phyloP scores from a whole-genome alignment of 2,329 filamentous ascomycete genomes.

The Pleurostoma richardsiae region DNA sequence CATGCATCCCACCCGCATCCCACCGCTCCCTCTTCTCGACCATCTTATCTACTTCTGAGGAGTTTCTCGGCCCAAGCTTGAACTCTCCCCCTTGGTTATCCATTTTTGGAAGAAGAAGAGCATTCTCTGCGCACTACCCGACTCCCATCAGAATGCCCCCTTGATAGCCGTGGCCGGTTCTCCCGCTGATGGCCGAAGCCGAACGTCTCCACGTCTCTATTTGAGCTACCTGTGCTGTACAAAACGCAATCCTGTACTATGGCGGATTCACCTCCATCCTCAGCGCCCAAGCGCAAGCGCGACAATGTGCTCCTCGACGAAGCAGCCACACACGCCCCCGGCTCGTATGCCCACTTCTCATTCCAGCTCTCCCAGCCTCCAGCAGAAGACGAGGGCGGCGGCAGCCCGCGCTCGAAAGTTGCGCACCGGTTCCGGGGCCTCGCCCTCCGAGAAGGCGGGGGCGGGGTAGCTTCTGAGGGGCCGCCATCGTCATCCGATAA shows the following conservation, averaged over 20 bases:
- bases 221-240: no score
- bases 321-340: neutral
- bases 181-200: no score
- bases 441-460: constrained; percentile 40
- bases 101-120: no score
- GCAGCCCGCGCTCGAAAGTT: constrained; percentile 48
- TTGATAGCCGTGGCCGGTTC: no score
- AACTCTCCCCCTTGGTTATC: no score
- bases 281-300: constrained; percentile 23
- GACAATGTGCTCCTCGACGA: constrained; percentile 11
- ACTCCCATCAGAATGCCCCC: no score
- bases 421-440: constrained; percentile 48
- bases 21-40: no score
- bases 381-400: constrained; percentile 38
- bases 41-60: no score
- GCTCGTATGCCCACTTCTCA: constrained; percentile 29
- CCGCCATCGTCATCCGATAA: constrained; percentile 1
- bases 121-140: no score
- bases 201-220: no score
- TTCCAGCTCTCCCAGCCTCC: constrained; percentile 32
- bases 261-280: constrained; percentile 12
- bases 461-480: constrained; percentile 22
- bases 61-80: no score
- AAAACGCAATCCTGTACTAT: constrained; percentile 3
- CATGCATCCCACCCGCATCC: no score